Evolutionary conservation across 257 asterid genomes (phyloP), one percentile per base, ranked within the genome.

Genomic region (Echites panduratus): DNA sequence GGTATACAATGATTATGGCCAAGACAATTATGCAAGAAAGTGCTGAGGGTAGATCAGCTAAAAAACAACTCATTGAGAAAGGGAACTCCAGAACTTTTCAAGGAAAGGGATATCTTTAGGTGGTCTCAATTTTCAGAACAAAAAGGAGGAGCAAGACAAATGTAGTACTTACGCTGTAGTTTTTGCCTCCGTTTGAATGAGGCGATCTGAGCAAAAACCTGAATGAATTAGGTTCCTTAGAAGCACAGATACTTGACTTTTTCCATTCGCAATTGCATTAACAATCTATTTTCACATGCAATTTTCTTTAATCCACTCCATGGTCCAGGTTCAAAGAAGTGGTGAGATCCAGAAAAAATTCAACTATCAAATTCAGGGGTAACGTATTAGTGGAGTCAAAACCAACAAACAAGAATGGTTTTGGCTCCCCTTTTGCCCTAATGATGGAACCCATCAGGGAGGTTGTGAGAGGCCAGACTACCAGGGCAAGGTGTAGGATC

Each of bases 11-110:
- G 73, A 85, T 78, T 65, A 88, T 76, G 61, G 81, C 80, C 8
- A 80, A 66, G 48, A 83, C 79, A 75, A 82, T 79, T 20, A 88
- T 16, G 73, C 85, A 75, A 70, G 89, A 83, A 71, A 88, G 83
- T 44, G 79, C 78, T 56, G 85, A 86, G 50, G 90, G 90, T 1
- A 82, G 79, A 57, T 85, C 90, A 29, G 69, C 80, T 43, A 77
- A 65, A 59, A 80, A 58, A 54, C 68, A 66, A 35, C 27, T 70
- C 88, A 83, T 80, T 59, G 32, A 14, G 64, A 14, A 61, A 27
- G 20, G 29, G 40, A 41, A 56, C 29, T 10, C 65, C 65, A 52
- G 8, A 53, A 7, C 50, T n/a, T 17, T 3, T 1, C n/a, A 7
- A 24, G 27, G 26, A 40, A 22, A 40, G 52, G 0, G 24, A 26